Base-by-base conservation (phyloP, 148 eudicot genomes). In the Drosera capensis region DNA sequence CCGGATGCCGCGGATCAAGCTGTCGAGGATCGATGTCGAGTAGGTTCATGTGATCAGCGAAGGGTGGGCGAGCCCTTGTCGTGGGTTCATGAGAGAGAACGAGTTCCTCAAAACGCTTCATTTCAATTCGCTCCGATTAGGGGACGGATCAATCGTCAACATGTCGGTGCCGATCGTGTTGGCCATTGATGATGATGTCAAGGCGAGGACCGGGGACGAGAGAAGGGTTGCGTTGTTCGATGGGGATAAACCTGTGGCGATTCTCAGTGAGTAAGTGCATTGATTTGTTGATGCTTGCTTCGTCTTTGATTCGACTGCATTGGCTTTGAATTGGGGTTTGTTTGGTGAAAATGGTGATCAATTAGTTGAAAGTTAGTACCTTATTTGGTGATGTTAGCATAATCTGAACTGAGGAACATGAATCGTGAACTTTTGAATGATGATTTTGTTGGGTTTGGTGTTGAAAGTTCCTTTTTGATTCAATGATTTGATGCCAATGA, bases 101-200 rank as follows among this genome's bases (percentile, higher is more conserved):
- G 80, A 87, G 96, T 87, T 82, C 90, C 96, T 87, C 90, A 90
- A 87, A 83, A 87, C 96, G 64, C 94, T 87, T 87, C 96, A 87
- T 87, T 87, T 87, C 68, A 82, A 82, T 30, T 71, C 78, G 58
- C 77, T 87, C 64, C 82, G 94, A 7, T 63, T 79, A 9, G 74
- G 37, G 7, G 67, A 72, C 43, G 95, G 86, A 3, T 63, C 75
- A 1, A 51, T 70, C 24, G 90, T 82, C 41, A 82, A 87, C 53
- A 87, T 87, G 96, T 87, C 96, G 55, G 75, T 87, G 51, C 96
- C 96, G 55, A 87, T 87, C 39, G 96, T 86, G 2, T 82, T 86
- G 35, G 85, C 81, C 40, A 35, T 86, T 11, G 82, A 86, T 20
- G 94, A 82, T 43, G 40, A 47, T 5, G 56, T 57, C 8, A 86